A percentile compares a stretch with the other conserved stretches of the same genome.
phyloP scores from a whole-genome alignment of 768 basidiomycete species.

The Hygrocybe punicea region DNA sequence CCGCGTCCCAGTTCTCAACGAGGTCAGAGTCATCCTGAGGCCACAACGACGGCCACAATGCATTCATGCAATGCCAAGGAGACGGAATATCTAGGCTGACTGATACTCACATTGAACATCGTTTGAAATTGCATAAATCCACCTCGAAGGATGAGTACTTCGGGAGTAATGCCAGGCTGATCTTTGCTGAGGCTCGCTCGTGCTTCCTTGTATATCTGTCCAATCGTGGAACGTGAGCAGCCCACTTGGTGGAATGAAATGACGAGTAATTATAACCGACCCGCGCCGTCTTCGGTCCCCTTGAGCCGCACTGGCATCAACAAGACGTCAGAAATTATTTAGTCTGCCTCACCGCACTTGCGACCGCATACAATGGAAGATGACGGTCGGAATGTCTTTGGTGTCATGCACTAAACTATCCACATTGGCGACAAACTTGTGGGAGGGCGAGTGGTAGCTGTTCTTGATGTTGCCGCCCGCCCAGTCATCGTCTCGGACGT shows the following conservation, averaged over 20 bases:
- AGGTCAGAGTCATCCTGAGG: slow-evolving; percentile 59
- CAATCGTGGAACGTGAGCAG: slow-evolving; percentile 8
- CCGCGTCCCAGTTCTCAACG: slow-evolving; percentile 72
- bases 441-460: slow-evolving; percentile 59
- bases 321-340: not conserved
- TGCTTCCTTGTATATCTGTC: slow-evolving; percentile 65
- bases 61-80: not conserved
- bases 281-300: slow-evolving; percentile 75
- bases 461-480: slow-evolving; percentile 75
- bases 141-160: slow-evolving; percentile 63
- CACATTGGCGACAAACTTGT: slow-evolving; percentile 53
- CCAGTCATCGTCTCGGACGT: slow-evolving; percentile 83
- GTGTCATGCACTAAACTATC: slow-evolving; percentile 57
- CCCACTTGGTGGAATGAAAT: not conserved
- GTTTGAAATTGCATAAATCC: slow-evolving; percentile 73
- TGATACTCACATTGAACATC: slow-evolving; percentile 54
- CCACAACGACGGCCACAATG: too few species aligned
- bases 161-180: slow-evolving; percentile 43
- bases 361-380: slow-evolving; percentile 79
- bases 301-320: too few species aligned
- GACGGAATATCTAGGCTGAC: not conserved
- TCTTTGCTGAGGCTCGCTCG: slow-evolving; percentile 35
- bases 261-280: slow-evolving; percentile 45
- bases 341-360: slow-evolving; percentile 61
- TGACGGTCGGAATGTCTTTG: slow-evolving; percentile 56